Evolutionary conservation across 768 basidiomycete genomes (phyloP).

Genomic region (Panaeolus cyanescens): DNA sequence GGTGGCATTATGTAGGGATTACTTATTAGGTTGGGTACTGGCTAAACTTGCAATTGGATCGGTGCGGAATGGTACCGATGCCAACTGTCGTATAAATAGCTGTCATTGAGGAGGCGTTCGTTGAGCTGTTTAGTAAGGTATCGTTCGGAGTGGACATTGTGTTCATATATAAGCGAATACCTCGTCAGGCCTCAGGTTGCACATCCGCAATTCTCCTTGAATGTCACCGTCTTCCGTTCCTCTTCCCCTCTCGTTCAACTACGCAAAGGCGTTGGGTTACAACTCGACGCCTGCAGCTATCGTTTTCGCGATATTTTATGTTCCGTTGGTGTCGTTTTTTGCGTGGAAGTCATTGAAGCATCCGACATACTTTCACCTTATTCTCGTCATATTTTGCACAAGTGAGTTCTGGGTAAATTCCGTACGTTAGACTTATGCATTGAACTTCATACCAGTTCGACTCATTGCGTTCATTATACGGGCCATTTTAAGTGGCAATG

Average conservation of each 20-base stretch:
- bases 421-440: background rate
- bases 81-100: too few relatives aligned
- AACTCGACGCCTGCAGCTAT: constrained; percentile 34
- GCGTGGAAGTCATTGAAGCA: constrained; percentile 27
- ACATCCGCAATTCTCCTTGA: too few relatives aligned
- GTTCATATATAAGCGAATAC: too few relatives aligned
- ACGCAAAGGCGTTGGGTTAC: constrained; percentile 33
- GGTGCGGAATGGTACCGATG: too few relatives aligned
- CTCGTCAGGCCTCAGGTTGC: background rate
- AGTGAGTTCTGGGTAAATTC: constrained; percentile 26
- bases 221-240: too few relatives aligned
- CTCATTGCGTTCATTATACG: constrained; percentile 41
- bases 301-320: constrained; percentile 36
- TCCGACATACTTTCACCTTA: constrained; percentile 34
- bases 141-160: too few relatives aligned
- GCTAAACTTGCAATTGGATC: too few relatives aligned
- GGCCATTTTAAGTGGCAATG: constrained; percentile 33
- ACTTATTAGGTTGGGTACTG: too few relatives aligned
- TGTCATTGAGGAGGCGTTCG: too few relatives aligned
- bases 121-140: too few relatives aligned
- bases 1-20: too few relatives aligned
- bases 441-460: constrained; percentile 31
- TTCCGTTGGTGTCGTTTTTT: constrained; percentile 31
- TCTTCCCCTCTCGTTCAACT: too few relatives aligned
- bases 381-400: constrained; percentile 37